Base-by-base conservation (phyloP, 495 filamentous ascomycete species). In the Xylaria longipes region DNA sequence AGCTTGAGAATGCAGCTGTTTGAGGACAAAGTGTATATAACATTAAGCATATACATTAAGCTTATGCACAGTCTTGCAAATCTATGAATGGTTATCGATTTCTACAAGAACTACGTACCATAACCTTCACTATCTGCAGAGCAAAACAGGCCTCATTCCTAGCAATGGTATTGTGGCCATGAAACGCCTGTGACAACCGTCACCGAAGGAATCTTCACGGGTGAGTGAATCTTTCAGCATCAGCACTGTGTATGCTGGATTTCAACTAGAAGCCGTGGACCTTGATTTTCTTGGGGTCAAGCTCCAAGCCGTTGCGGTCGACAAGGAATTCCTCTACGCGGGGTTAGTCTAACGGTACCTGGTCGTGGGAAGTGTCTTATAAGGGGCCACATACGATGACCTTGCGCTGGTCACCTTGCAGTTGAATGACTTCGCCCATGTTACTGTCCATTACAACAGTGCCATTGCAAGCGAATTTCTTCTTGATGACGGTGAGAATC, bases 381-480 rank as follows among this genome's bases (percentile, higher is more conserved):
- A 35, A 31, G 41, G 31, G 56, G 11, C 14, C 17, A 62, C 67
- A 41, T 25, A 69, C 67, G 67, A 69, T 69, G 52, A 62, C 67
- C 56, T 69, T 69, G 84, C 96, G 95, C 87, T 99, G 96, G 84
- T 99, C 96, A 76, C 96, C 96, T 84, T 99, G 96, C 76, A 99
- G 89, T 87, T 99, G 96, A 78, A 99, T 98, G 91, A 99, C 96
- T 89, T 98, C 95, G 81, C 96, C 96, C 94, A 97, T 97, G 88
- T 98, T 94, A 76, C 87, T 89, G 84, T 97, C 95, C 78, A 90
- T 90, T 84, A 99, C 95, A 85, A 98, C 97, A 87, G 96, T 99
- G 89, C 96, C 96, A 98, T 99, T 99, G 94, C 96, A 99, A 82
- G 96, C 93, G 81, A 98, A 99, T 80, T 97, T 94, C 89, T 98